These are phyloP conservation scores for Cornus suecica DNA, from an alignment of 148 eudicot species.

Conservation along the genomic window DNA sequence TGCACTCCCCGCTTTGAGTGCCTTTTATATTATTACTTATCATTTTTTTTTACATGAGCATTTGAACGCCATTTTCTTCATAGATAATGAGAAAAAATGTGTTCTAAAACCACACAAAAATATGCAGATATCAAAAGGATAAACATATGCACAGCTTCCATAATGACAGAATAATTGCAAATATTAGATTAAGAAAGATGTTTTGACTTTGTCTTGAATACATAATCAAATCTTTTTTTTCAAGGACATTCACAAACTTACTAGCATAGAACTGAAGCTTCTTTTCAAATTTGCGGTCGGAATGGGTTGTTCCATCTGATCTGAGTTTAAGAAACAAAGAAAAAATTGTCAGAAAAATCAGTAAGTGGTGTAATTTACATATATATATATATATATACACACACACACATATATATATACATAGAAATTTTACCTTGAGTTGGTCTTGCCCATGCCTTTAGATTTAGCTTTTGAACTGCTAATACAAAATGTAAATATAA, in stretches of 20 bases:
- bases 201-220: not conserved
- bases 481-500: too few relatives aligned
- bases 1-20: too few relatives aligned
- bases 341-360: not conserved
- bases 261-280: slow-evolving; percentile 66
- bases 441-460: slow-evolving; percentile 26
- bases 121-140: not conserved
- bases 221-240: too few relatives aligned
- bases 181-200: not conserved
- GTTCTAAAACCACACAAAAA: not conserved
- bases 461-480: not conserved
- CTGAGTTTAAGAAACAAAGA: slow-evolving; percentile 19
- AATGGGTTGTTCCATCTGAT: slow-evolving; percentile 32
- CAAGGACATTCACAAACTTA: slow-evolving; percentile 33
- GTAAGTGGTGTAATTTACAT: not conserved
- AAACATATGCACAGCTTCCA: not conserved
- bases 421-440: not conserved
- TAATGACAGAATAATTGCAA: not conserved
- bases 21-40: too few relatives aligned
- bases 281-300: slow-evolving; percentile 67
- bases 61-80: not conserved
- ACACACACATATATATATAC: not conserved
- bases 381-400: not conserved
- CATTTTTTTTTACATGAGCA: too few relatives aligned
- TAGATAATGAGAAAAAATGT: not conserved